Conservation (phyloP, 768 basidiomycete species). For the Russula foetens region DNA sequence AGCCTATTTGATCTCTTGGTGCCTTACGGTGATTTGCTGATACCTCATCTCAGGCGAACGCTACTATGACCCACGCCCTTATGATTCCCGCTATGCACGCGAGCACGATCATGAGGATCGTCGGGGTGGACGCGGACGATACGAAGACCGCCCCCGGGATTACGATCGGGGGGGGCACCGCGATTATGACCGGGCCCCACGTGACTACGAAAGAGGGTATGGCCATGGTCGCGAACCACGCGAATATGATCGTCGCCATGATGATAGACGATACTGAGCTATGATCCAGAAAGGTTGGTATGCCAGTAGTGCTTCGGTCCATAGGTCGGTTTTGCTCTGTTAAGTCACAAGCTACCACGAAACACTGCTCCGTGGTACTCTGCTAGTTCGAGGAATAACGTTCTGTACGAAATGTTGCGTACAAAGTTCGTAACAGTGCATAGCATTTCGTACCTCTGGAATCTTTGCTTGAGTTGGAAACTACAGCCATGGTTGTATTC, state of each 20-base stretch:
- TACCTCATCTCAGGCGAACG: constrained; percentile 50
- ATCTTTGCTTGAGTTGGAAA: too few species aligned
- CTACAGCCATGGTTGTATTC: too few species aligned
- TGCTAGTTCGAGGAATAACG: neutral
- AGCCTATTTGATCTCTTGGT: constrained; percentile 9
- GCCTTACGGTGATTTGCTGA: neutral
- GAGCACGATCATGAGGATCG: constrained; percentile 45
- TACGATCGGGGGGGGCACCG: constrained; percentile 31
- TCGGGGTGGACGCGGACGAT: constrained; percentile 35
- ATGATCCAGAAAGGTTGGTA: neutral
- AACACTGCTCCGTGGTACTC: neutral
- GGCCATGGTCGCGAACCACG: constrained; percentile 31
- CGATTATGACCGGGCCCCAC: constrained; percentile 17
- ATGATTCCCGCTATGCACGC: constrained; percentile 78
- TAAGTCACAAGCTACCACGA: neutral
- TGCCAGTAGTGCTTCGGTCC: neutral
- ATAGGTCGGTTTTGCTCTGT: neutral
- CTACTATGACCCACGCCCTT: constrained; percentile 87
- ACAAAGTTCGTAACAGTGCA: neutral
- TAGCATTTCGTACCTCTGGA: neutral
- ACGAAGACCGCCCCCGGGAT: constrained; percentile 31
- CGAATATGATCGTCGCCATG: constrained; percentile 19
- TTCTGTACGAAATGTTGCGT: neutral
- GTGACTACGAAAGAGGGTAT: constrained; percentile 25
- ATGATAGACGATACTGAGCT: constrained; percentile 32